phyloP scores from a whole-genome alignment of 2,329 filamentous ascomycete species.

The Ploettnerulaceae sp. region DNA sequence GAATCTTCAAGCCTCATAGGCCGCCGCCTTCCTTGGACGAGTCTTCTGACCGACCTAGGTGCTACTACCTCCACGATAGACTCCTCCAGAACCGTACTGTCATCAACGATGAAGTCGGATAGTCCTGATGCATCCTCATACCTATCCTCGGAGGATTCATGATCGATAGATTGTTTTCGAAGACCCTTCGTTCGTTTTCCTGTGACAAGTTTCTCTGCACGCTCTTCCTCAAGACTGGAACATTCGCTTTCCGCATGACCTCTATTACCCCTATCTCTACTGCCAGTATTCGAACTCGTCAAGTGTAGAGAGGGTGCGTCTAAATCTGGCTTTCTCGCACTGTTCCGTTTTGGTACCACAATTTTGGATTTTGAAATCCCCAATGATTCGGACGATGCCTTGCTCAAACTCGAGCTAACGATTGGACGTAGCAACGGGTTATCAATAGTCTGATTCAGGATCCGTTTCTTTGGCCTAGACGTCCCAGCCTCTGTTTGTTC shows the following conservation, averaged over 20 bases:
- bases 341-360: not conserved
- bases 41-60: constrained; percentile 25
- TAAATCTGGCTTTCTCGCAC: not conserved
- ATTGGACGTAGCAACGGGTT: constrained; percentile 26
- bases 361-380: constrained; percentile 1
- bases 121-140: constrained; percentile 10
- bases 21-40: constrained; percentile 26
- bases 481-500: not conserved
- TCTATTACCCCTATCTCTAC: not conserved
- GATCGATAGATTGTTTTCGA: not conserved
- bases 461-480: constrained; percentile 23
- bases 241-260: not conserved
- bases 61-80: constrained; percentile 21
- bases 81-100: constrained; percentile 24
- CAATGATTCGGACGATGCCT: not conserved
- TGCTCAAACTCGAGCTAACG: not conserved
- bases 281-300: not conserved
- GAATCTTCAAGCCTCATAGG: constrained; percentile 3
- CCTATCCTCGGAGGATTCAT: not conserved
- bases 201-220: not conserved
- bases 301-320: not conserved
- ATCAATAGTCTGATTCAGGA: constrained; percentile 22
- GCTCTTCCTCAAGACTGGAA: not conserved
- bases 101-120: constrained; percentile 32
- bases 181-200: not conserved